Evolutionary conservation across 768 basidiomycete genomes (phyloP).

Genomic region (Boletus sensibilis): DNA sequence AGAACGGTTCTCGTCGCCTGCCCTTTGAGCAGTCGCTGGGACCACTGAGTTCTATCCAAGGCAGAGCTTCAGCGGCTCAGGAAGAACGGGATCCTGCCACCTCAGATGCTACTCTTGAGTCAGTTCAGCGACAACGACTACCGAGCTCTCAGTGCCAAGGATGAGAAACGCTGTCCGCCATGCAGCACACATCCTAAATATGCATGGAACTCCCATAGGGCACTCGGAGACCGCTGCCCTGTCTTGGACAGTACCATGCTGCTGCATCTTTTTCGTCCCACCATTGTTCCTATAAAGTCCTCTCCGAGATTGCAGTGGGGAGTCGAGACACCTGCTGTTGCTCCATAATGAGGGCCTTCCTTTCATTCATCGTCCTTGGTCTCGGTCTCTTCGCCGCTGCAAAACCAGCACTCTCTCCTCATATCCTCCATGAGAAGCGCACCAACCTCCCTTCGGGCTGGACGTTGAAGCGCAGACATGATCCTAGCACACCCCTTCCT

Average conservation of each 20-base stretch:
- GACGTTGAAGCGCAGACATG: constrained; percentile 38
- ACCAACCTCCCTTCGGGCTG: constrained; percentile 36
- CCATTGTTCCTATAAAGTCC: constrained; percentile 8
- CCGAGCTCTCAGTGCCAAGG: background rate
- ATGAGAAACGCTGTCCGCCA: background rate
- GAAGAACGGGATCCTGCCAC: background rate
- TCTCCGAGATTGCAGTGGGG: background rate
- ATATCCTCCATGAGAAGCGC: constrained; percentile 42
- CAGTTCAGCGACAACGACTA: background rate
- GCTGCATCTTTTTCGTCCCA: constrained; percentile 3
- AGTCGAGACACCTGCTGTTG: background rate
- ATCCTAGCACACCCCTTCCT: constrained; percentile 28
- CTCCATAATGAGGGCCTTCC: constrained; percentile 16
- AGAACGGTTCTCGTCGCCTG: background rate
- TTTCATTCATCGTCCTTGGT: constrained; percentile 14
- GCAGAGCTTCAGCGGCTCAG: background rate
- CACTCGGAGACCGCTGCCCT: background rate
- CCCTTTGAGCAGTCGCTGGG: background rate
- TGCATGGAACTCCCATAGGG: background rate
- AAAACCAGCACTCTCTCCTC: constrained; percentile 17
- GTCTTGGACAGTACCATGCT: constrained; percentile 10
- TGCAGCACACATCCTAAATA: background rate
- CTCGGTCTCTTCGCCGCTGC: constrained; percentile 21
- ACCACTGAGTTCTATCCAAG: background rate
- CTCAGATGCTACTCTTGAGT: background rate